Base-by-base conservation (phyloP, 2,329 filamentous ascomycete species). In the Penicillium griseofulvum region DNA sequence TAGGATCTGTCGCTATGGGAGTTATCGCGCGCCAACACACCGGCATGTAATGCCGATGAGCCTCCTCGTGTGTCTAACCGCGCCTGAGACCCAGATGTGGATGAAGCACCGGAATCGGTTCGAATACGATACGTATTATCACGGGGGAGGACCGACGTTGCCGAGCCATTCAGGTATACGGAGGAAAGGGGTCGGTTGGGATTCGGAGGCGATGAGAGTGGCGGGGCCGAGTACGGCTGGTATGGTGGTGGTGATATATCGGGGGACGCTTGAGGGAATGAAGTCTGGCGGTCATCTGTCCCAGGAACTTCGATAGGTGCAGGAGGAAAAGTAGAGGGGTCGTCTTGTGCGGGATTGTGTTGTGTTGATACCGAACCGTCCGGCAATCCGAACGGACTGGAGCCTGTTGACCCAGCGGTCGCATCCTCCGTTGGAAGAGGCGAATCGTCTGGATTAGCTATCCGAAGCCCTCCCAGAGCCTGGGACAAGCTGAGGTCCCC, bases 401-500 rank as follows among this genome's bases (percentile, higher is more conserved):
- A 52, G 55, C 60, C 59, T 47, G 56, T 56, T 59, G 61, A 61
- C 42, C 65, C 68, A 61, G 59, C 57, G 62, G 64, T 60, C 55
- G 70, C 61, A 57, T 71, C 71, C 53, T 75, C 70, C 28, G 71
- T 68, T 43, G 70, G 68, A 52, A 73, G 63, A 58, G 79, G 78
- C 58, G 84, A 82, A 77, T 94, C 86, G 78, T 97, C 92, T 52
- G 93, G 93, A 75, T 97, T 99, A 68, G 94, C 93, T 74, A 99
- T 97, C 74, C 93, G 90, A 75, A 99, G 81, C 68, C 93, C 93
- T 70, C 94, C 94, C 69, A 97, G 83, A 70, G 91, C 90, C 78
- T 92, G 89, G 71, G 91, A 94, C 64, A 97, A 85, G 76, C 90
- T 96, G 73, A 96, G 79, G 80, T 96, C 91, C 76, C 90, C 90